phyloP scores from a whole-genome alignment of 1,284 basidiomycete species.

The Peniophora sp. region DNA sequence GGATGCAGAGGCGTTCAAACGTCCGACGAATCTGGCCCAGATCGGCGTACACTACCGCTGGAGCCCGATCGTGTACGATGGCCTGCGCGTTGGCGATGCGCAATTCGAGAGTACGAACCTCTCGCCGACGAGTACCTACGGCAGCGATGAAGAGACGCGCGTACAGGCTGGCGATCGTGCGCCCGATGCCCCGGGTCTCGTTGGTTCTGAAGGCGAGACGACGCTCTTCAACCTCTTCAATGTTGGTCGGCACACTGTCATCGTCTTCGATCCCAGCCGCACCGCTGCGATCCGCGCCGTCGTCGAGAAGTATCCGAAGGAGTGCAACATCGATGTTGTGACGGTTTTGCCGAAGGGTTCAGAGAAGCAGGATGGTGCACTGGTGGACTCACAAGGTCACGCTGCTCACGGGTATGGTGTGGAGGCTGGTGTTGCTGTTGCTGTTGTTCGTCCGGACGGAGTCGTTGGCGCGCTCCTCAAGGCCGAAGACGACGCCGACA shows the following conservation, averaged over 20 bases:
- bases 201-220: not conserved
- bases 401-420: conserved; percentile 12
- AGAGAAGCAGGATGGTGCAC: not conserved
- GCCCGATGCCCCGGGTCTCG: conserved; percentile 2
- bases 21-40: conserved; percentile 8
- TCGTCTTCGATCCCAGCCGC: not conserved
- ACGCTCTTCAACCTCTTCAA: conserved; percentile 1
- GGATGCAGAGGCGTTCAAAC: conserved; percentile 1
- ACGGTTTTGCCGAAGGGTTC: too few species aligned
- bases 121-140: too few species aligned
- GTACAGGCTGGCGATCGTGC: not conserved
- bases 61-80: conserved; percentile 13
- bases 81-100: not conserved
- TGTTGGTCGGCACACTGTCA: not conserved
- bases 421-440: conserved; percentile 1
- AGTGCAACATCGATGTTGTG: too few species aligned
- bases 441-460: conserved; percentile 18
- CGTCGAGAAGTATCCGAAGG: too few species aligned
- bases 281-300: not conserved
- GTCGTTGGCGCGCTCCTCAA: conserved; percentile 14
- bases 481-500: not conserved
- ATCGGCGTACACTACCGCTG: conserved; percentile 15
- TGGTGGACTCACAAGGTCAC: conserved; percentile 13
- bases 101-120: too few species aligned
- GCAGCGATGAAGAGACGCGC: not conserved